These are phyloP conservation scores for Diaporthe sp. DNA, from an alignment of 2,329 filamentous ascomycete genomes.

Conservation along the genomic window DNA sequence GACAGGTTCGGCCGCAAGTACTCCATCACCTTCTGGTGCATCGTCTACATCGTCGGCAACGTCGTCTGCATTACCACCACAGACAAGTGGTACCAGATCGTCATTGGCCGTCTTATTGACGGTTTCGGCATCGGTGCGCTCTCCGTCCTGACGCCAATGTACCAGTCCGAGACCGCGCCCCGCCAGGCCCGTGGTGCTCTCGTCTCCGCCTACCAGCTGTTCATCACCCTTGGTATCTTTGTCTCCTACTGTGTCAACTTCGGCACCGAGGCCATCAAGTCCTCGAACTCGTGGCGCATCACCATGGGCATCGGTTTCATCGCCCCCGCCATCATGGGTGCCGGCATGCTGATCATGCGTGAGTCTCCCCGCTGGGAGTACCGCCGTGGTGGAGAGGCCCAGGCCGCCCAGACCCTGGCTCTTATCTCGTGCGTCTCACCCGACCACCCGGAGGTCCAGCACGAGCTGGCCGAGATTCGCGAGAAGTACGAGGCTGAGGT, in stretches of 20 bases:
- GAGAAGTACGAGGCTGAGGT: conserved; percentile 41
- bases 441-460: conserved; percentile 41
- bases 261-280: conserved; percentile 60
- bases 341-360: conserved; percentile 67
- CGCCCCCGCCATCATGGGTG: conserved; percentile 65
- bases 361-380: conserved; percentile 68
- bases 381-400: conserved; percentile 39
- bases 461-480: conserved; percentile 40
- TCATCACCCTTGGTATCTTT: conserved; percentile 48
- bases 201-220: conserved; percentile 51
- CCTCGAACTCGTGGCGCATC: conserved; percentile 71
- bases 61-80: conserved; percentile 75
- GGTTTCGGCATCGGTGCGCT: conserved; percentile 78
- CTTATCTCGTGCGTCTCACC: conserved; percentile 30
- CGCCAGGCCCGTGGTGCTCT: conserved; percentile 64
- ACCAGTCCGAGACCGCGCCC: conserved; percentile 75
- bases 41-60: conserved; percentile 75
- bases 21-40: conserved; percentile 65
- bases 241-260: conserved; percentile 64
- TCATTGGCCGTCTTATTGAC: conserved; percentile 75
- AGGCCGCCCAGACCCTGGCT: conserved; percentile 41
- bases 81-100: conserved; percentile 74
- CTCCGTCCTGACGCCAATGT: conserved; percentile 76
- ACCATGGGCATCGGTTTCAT: conserved; percentile 70
- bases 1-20: conserved; percentile 71